Percentiles rank a stretch among this genome's conserved stretches.
These are phyloP conservation scores for Friedmanniomyces endolithicus DNA, from an alignment of 495 filamentous ascomycete species.

Conservation along the genomic window DNA sequence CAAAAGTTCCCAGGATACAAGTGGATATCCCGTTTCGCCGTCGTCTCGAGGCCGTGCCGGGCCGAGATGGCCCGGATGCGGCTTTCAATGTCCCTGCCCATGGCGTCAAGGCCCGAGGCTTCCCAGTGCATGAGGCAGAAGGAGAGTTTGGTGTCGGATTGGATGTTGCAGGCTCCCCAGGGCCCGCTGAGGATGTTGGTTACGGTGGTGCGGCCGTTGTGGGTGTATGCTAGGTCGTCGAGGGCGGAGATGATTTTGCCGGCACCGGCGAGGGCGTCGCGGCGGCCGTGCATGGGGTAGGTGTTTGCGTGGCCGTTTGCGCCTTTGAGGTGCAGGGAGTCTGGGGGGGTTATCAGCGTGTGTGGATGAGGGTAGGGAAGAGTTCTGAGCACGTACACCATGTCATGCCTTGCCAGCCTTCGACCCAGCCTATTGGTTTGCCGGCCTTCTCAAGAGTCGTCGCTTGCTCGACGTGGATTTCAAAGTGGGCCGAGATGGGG, in stretches of 20 bases:
- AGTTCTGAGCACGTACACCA: background rate
- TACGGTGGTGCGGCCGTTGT: conserved; percentile 8
- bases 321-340: conserved; percentile 2
- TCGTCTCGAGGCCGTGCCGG: conserved; percentile 10
- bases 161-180: conserved; percentile 17
- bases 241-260: conserved; percentile 5
- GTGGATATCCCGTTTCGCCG: conserved; percentile 10
- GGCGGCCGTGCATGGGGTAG: conserved; percentile 5
- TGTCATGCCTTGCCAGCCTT: conserved; percentile 15
- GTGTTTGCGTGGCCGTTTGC: conserved; percentile 7
- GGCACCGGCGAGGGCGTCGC: conserved; percentile 2
- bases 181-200: conserved; percentile 13
- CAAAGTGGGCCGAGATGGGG: conserved; percentile 13
- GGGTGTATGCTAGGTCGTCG: background rate
- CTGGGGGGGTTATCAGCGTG: background rate
- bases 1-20: conserved; percentile 10
- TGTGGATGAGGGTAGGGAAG: background rate
- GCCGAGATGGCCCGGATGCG: conserved; percentile 12
- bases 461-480: conserved; percentile 15
- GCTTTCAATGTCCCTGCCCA: conserved; percentile 9
- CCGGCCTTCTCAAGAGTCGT: conserved; percentile 11
- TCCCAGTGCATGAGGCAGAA: conserved; percentile 19
- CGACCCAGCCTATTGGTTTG: conserved; percentile 10
- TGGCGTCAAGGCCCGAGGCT: conserved; percentile 1
- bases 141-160: conserved; percentile 8